phyloP scores from a whole-genome alignment of 495 filamentous ascomycete genomes.

The Neurospora sp. region DNA sequence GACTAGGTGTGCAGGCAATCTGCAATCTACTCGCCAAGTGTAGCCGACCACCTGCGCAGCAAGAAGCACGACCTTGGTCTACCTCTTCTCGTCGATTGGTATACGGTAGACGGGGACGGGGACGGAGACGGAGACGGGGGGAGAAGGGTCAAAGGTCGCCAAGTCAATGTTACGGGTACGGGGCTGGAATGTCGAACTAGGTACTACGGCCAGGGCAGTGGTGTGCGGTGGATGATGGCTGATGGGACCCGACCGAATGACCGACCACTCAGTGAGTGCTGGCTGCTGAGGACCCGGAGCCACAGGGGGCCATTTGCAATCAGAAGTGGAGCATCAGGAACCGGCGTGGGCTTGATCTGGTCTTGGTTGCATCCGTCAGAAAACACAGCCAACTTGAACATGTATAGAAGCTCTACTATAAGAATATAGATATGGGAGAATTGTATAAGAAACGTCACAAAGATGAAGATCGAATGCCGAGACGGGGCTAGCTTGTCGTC shows the following conservation, averaged over 20 bases:
- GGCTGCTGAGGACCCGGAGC: not conserved
- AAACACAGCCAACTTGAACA: not conserved
- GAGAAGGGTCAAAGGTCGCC: not conserved
- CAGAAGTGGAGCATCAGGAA: slow-evolving; percentile 17
- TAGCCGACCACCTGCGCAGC: not conserved
- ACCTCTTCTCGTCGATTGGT: not conserved
- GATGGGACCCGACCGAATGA: not conserved
- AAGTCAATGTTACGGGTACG: not conserved
- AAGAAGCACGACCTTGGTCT: not conserved
- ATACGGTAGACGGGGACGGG: not conserved
- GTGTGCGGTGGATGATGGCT: not conserved
- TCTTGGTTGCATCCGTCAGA: not conserved
- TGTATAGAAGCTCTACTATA: not conserved
- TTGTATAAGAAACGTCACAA: not conserved
- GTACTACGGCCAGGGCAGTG: not conserved
- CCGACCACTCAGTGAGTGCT: not conserved
- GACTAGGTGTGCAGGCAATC: not conserved
- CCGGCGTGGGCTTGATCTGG: slow-evolving; percentile 2
- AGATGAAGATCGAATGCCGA: not conserved
- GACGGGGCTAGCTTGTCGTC: not conserved
- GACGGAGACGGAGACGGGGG: not conserved
- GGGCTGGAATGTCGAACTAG: not conserved
- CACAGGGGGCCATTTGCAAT: slow-evolving; percentile 12
- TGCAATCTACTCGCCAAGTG: not conserved
- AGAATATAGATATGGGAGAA: not conserved